Percentiles rank a stretch among this genome's conserved stretches.
Evolutionary conservation across 1,284 basidiomycete genomes (phyloP).

Genomic region (Marasmius fiardii): DNA sequence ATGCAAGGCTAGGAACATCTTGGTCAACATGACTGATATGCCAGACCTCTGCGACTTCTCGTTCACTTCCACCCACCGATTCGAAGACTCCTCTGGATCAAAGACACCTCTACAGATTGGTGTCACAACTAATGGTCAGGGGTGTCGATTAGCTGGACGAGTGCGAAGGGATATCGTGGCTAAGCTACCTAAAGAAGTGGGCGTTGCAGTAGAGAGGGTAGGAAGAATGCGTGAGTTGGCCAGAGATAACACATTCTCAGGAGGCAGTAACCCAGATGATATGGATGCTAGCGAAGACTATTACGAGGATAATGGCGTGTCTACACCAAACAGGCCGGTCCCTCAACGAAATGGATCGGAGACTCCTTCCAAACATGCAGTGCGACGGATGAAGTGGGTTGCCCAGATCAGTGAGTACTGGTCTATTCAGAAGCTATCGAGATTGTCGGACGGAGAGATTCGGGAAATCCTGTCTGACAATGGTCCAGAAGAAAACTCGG

Average conservation of each 20-base stretch:
- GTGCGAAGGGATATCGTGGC: slow-evolving; percentile 83
- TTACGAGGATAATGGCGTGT: slow-evolving; percentile 54
- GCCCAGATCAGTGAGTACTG: slow-evolving; percentile 94
- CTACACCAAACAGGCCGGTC: slow-evolving; percentile 82
- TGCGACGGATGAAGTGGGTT: slow-evolving; percentile 82
- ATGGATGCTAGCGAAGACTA: slow-evolving; percentile 34
- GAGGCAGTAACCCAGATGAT: slow-evolving; percentile 20
- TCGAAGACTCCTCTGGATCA: slow-evolving; percentile 44
- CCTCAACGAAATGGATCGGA: slow-evolving; percentile 46
- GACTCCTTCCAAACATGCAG: slow-evolving; percentile 46
- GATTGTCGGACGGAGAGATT: slow-evolving; percentile 71
- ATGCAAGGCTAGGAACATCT: slow-evolving; percentile 61
- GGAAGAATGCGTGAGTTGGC: slow-evolving; percentile 70
- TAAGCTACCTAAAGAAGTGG: slow-evolving; percentile 71
- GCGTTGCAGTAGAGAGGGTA: slow-evolving; percentile 75
- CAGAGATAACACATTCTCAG: slow-evolving; percentile 30
- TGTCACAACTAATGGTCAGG: slow-evolving; percentile 89
- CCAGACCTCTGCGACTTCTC: slow-evolving; percentile 88
- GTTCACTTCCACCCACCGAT: slow-evolving; percentile 86
- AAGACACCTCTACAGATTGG: slow-evolving; percentile 78
- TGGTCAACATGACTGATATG: slow-evolving; percentile 85
- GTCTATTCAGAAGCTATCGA: slow-evolving; percentile 77
- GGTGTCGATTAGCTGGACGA: slow-evolving; percentile 83
- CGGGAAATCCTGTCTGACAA: slow-evolving; percentile 51
- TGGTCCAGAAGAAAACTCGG: slow-evolving; percentile 8